phyloP scores from a whole-genome alignment of 164 flowering plant genomes.

The Magnolia changhungtana region DNA sequence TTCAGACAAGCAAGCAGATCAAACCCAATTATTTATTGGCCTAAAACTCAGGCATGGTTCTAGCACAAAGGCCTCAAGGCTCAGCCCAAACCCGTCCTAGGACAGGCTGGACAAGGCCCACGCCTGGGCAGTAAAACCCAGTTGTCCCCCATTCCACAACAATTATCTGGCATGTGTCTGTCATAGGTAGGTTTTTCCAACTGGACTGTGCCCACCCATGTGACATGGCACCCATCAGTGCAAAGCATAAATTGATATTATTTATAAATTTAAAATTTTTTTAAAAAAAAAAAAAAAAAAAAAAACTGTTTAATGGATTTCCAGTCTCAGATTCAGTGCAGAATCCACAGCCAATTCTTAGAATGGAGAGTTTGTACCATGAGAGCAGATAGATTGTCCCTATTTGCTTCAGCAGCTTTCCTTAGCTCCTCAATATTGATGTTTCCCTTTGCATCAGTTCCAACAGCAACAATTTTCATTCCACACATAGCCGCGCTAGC shows the following conservation, averaged over 20 bases:
- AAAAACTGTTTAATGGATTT: neutral
- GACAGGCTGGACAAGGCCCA: no score
- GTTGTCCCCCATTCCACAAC: no score
- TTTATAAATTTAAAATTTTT: neutral
- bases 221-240: no score
- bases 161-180: no score
- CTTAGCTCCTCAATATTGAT: slow-evolving; percentile 84
- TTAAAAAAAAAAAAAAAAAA: neutral
- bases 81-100: no score
- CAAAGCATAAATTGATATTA: neutral
- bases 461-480: slow-evolving; percentile 91
- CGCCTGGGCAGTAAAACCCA: no score
- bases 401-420: slow-evolving; percentile 91
- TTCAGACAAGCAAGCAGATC: no score
- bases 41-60: no score
- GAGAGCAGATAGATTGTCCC: slow-evolving; percentile 80
- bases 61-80: no score
- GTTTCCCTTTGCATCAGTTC: slow-evolving; percentile 97
- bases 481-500: slow-evolving; percentile 99
- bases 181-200: no score
- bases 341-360: neutral
- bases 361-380: slow-evolving; percentile 48
- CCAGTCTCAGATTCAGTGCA: neutral
- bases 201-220: no score
- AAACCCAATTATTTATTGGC: no score